Evolutionary conservation across 164 flowering plant species (phyloP), one percentile per base, ranked within the genome.

Genomic region (Stephania yunnanensis): DNA sequence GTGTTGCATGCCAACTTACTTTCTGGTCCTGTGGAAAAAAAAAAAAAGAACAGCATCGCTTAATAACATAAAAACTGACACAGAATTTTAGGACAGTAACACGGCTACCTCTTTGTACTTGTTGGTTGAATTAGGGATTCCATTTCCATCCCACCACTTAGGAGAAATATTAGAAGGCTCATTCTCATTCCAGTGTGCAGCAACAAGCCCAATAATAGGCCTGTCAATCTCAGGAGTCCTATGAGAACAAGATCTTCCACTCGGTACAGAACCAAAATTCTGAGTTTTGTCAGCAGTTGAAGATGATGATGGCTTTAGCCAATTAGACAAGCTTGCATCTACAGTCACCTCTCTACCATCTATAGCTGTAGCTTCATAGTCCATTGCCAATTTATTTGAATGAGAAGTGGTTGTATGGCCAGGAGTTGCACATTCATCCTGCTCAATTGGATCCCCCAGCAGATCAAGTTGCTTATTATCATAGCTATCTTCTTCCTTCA

Each of bases 1-100:
- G 97, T 31, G 99, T 95, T 29, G 98, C 98, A 85, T 95, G 99
- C 96, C 96, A 95, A 75, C 87, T 88, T 8, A 95, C 98, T 75
- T 89, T 93, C 86, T 93, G 99, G 83, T 95, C 98, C 99, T 95
- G 87, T 44, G 78, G 73, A 67, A 11, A 73, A 66, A 63, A 76
- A 67, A 77, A 74, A 67, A 11, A 73, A 66, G 52, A 76, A 67
- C 53, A 70, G 46, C 46, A 67, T 74, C 70, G 44, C 10, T 36
- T 17, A n/a, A 10, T 45, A 69, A 64, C 19, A 31, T 42, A 5
- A 7, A 46, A 30, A 22, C 0, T 13, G n/a, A 61, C 17, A 70
- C 5, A 76, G 50, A 71, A 61, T 19, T 36, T 5, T 53, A 25
- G 74, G 10, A 31, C 19, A 6, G 53, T 46, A 30, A 71, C 20